These are phyloP conservation scores for Penicillium riverlandense DNA, from an alignment of 495 filamentous ascomycete genomes.

Conservation along the genomic window DNA sequence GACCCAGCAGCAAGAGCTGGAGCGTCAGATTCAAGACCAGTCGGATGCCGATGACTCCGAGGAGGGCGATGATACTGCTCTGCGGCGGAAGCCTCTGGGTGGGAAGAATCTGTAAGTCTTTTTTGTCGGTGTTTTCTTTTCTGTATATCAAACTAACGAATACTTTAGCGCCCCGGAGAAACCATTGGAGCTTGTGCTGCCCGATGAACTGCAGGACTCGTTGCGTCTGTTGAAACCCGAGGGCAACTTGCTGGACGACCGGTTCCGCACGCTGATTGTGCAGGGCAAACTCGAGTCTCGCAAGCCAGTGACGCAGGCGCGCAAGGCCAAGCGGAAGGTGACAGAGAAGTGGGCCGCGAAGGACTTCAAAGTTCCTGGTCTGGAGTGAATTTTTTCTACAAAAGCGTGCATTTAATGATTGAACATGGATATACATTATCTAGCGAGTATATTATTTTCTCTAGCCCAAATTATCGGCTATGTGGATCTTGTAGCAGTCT, in stretches of 20 bases:
- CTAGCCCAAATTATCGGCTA: too few species aligned
- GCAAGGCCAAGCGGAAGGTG: constrained; percentile 65
- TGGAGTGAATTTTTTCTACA: constrained; percentile 20
- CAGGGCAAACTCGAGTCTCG: constrained; percentile 82
- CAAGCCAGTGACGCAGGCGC: constrained; percentile 66
- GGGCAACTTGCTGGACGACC: constrained; percentile 84
- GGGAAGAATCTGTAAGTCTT: constrained; percentile 52
- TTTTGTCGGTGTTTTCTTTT: constrained; percentile 12
- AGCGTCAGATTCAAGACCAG: constrained; percentile 18
- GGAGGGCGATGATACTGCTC: constrained; percentile 44
- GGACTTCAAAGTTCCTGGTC: constrained; percentile 65
- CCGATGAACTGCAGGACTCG: constrained; percentile 90
- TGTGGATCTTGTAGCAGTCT: too few species aligned
- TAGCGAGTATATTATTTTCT: too few species aligned
- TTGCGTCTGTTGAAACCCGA: constrained; percentile 85
- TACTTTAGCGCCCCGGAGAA: constrained; percentile 59
- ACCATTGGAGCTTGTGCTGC: constrained; percentile 78
- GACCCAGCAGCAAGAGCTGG: constrained; percentile 50
- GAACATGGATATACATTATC: constrained; percentile 18
- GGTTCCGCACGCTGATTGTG: constrained; percentile 82
- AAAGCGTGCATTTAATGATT: constrained; percentile 11
- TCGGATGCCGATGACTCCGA: constrained; percentile 50
- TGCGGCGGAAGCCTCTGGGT: constrained; percentile 68
- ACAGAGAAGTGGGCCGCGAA: constrained; percentile 98
- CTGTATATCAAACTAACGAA: constrained; percentile 15